Evolutionary conservation across 2,329 filamentous ascomycete species (phyloP).

Genomic region (Thelonectria rubi): DNA sequence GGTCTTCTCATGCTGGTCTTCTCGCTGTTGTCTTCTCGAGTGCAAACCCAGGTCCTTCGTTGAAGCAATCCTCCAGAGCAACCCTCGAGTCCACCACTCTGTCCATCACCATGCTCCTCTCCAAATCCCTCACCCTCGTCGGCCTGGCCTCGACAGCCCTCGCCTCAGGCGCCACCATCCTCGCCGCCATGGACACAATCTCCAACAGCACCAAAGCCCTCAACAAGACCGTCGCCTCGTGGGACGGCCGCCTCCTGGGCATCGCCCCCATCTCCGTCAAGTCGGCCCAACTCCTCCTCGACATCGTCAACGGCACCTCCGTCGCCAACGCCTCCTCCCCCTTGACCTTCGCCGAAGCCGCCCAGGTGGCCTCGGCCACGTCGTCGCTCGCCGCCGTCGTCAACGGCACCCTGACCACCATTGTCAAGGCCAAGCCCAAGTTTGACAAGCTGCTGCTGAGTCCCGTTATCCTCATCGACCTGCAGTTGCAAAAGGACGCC

Average conservation of each 20-base stretch:
- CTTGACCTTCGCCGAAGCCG: constrained; percentile 50
- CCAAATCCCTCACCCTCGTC: constrained; percentile 35
- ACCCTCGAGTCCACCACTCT: not conserved
- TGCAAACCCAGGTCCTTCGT: not conserved
- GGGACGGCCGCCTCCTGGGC: constrained; percentile 51
- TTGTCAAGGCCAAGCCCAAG: constrained; percentile 53
- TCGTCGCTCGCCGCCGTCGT: constrained; percentile 49
- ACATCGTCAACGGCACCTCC: constrained; percentile 51
- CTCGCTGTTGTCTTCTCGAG: not conserved
- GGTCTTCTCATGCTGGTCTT: not conserved
- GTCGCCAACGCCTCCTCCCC: constrained; percentile 49
- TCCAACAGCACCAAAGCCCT: constrained; percentile 46
- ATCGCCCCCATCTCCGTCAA: constrained; percentile 53
- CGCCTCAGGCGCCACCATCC: constrained; percentile 48
- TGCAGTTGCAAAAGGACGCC: constrained; percentile 52
- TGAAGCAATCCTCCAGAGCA: not conserved
- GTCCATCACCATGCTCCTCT: constrained; percentile 36
- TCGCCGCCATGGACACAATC: constrained; percentile 48
- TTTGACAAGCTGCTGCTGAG: constrained; percentile 55
- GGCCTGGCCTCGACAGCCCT: constrained; percentile 40
- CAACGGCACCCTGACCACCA: constrained; percentile 49
- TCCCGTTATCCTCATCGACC: constrained; percentile 54
- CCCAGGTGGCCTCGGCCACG: constrained; percentile 51
- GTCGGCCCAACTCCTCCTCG: constrained; percentile 50
- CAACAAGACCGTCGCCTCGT: constrained; percentile 47